Evolutionary conservation across 2,329 filamentous ascomycete species (phyloP).

Genomic region (Dendryphion nanum): DNA sequence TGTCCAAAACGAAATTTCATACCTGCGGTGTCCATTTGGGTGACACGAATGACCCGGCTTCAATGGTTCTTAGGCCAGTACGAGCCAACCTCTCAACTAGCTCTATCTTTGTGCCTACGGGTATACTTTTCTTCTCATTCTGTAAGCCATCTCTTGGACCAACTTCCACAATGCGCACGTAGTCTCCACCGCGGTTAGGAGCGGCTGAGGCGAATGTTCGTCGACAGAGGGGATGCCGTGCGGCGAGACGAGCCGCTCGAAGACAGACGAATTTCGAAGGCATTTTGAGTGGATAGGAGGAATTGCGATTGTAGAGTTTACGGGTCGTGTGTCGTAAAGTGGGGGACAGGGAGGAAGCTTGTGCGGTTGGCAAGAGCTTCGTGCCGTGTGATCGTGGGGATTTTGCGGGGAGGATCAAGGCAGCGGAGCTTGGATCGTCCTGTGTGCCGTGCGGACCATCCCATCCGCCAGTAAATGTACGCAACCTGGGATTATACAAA

Average conservation of each 20-base stretch:
- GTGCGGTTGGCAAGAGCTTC: background rate
- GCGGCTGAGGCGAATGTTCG: conserved; percentile 33
- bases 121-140: conserved; percentile 73
- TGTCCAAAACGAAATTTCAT: conserved; percentile 45
- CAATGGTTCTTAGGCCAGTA: conserved; percentile 71
- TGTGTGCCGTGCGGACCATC: too few relatives aligned
- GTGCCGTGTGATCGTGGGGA: background rate
- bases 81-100: conserved; percentile 67
- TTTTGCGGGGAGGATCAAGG: background rate
- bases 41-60: conserved; percentile 78
- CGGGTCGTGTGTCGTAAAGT: background rate
- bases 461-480: too few relatives aligned
- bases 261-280: conserved; percentile 29
- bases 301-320: background rate
- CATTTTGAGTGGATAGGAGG: conserved; percentile 15
- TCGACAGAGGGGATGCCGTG: conserved; percentile 28
- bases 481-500: too few relatives aligned
- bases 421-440: background rate
- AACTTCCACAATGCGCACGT: conserved; percentile 71
- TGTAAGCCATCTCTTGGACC: conserved; percentile 84
- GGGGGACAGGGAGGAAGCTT: background rate
- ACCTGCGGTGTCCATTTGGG: conserved; percentile 86
- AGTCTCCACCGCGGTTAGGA: conserved; percentile 34
- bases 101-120: conserved; percentile 72
- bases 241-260: conserved; percentile 34